Evolutionary conservation across 2,329 filamentous ascomycete species (phyloP), one percentile per base, ranked within the genome.

Genomic region (Colletotrichum cordylinicola): DNA sequence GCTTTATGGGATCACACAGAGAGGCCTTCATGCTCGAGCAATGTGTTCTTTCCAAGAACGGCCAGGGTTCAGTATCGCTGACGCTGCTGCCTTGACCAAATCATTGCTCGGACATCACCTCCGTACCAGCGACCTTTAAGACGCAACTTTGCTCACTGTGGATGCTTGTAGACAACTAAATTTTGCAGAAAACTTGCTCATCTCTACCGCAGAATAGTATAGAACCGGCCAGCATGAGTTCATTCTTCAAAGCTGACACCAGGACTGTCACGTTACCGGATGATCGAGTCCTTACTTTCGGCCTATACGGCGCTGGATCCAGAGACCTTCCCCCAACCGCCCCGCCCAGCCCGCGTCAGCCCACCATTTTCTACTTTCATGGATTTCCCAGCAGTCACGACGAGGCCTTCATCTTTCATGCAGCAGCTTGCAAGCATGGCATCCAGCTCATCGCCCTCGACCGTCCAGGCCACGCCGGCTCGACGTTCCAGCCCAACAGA

Each of bases 391-490:
- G 82, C 1, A 86, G 83, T 8, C 85, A 85, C n/a, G 79, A 86
- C 24, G 86, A 87, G 73, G 83, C 79, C 13, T 70, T 68, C 10
- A 73, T 74, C 9, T 64, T 82, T 21, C 78, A 83, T 48, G 70
- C 76, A 3, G 56, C 80, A 9, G 83, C 82, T 21, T 76, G 74
- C 6, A 77, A 77, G 12, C 80, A 78, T 12, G 73, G 78, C 10
- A 67, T 85, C 37, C 84, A 83, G 8, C n/a, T 87, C 52, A 79
- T 88, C 48, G 80, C 84, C 8, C 78, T 84, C 13, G 86, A 87
- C 74, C 82, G 86, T 2, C 86, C 87, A 3, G 87, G 87, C 15
- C 85, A 84, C 58, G 87, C 85, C 9, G 78, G 84, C 3, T 87
- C 85, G 2, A 81, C 84, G 7, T 81, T 81, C 27, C 82, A 84